phyloP scores from a whole-genome alignment of 768 basidiomycete species.

The Russula brevipes region DNA sequence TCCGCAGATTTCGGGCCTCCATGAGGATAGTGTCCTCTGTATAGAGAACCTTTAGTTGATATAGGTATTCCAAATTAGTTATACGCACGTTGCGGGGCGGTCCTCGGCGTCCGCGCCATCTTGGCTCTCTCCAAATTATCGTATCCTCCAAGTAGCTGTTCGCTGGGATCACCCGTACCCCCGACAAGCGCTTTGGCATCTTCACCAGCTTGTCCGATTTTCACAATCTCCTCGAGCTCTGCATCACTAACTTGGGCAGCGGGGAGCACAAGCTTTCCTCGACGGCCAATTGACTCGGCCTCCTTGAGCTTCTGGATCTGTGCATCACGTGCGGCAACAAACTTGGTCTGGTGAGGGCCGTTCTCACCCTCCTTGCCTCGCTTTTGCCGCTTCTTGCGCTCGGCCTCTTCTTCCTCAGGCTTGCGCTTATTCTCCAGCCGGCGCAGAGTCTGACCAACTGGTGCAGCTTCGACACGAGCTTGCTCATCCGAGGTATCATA shows the following conservation, averaged over 20 bases:
- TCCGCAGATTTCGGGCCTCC: conserved; percentile 92
- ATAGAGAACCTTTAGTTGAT: conserved; percentile 14
- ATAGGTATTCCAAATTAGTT: conserved; percentile 6
- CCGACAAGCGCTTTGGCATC: conserved; percentile 80
- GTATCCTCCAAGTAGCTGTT: conserved; percentile 86
- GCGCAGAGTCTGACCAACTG: conserved; percentile 84
- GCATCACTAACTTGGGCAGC: conserved; percentile 88
- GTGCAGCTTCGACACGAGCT: conserved; percentile 78
- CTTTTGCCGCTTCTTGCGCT: conserved; percentile 83
- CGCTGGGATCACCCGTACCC: conserved; percentile 78
- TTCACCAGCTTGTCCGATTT: conserved; percentile 92
- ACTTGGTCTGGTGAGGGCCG: conserved; percentile 78
- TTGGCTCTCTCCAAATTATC: conserved; percentile 81
- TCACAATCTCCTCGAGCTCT: conserved; percentile 96
- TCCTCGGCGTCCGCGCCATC: conserved; percentile 92
- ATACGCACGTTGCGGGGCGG: conserved; percentile 76
- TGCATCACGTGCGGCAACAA: conserved; percentile 93
- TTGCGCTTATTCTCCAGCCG: conserved; percentile 95
- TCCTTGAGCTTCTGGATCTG: conserved; percentile 98
- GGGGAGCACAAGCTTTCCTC: conserved; percentile 81
- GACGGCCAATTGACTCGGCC: conserved; percentile 87
- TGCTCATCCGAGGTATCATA: conserved; percentile 96
- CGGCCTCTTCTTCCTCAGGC: conserved; percentile 89
- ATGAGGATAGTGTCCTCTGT: conserved; percentile 93
- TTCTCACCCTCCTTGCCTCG: conserved; percentile 65